Percentiles rank a stretch among this genome's conserved stretches.
Conservation (phyloP, 2,329 filamentous ascomycete genomes). For the Lizonia empirigonia region DNA sequence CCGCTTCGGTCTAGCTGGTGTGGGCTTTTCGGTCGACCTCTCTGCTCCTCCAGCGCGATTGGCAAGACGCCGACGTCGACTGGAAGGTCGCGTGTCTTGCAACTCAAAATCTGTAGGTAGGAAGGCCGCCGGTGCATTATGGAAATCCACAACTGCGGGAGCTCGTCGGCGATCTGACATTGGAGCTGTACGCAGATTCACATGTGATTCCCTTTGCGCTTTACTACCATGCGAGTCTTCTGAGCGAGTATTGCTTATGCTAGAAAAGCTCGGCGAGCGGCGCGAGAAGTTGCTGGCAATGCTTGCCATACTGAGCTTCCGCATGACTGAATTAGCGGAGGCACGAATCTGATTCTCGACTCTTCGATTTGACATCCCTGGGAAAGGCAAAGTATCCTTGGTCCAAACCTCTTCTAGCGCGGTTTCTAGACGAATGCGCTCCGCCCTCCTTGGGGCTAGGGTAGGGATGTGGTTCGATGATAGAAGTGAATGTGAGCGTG, state of each 20-base stretch:
- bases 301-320: constrained; percentile 83
- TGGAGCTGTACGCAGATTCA: constrained; percentile 31
- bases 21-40: constrained; percentile 30
- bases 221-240: constrained; percentile 43
- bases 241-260: constrained; percentile 45
- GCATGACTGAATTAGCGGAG: constrained; percentile 85
- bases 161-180: constrained; percentile 35
- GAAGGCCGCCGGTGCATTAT: constrained; percentile 55
- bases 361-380: constrained; percentile 73
- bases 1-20: constrained; percentile 32
- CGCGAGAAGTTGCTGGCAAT: constrained; percentile 78
- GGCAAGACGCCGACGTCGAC: constrained; percentile 37
- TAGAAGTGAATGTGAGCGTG: constrained; percentile 79
- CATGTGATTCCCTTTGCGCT: constrained; percentile 35
- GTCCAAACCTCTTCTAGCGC: constrained; percentile 83
- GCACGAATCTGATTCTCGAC: constrained; percentile 75
- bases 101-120: constrained; percentile 57
- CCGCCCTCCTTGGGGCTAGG: constrained; percentile 73
- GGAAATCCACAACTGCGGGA: constrained; percentile 52
- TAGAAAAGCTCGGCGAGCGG: constrained; percentile 66
- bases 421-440: constrained; percentile 77
- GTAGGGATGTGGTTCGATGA: constrained; percentile 70
- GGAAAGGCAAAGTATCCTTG: constrained; percentile 77
- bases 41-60: constrained; percentile 33
- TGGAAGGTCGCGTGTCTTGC: constrained; percentile 30